These are phyloP conservation scores for Trichothecium roseum DNA, from an alignment of 2,329 filamentous ascomycete genomes.

Conservation along the genomic window DNA sequence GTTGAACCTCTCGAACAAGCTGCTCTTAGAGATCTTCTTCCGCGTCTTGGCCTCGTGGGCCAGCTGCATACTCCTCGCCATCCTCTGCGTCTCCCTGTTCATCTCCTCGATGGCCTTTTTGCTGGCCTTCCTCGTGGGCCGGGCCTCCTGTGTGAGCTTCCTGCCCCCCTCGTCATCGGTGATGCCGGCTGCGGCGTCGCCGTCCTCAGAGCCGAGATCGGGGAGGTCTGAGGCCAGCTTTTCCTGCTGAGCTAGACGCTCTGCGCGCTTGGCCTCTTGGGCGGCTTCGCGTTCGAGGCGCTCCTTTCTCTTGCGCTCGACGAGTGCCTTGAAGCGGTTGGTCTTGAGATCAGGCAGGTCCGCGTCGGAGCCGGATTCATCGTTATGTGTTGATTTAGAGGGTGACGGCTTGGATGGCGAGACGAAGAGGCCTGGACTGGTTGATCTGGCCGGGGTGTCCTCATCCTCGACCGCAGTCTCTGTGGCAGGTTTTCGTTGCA, in stretches of 20 bases:
- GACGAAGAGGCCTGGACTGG: constrained; percentile 43
- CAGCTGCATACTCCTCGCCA: constrained; percentile 83
- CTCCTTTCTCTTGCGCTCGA: constrained; percentile 64
- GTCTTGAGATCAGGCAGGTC: constrained; percentile 38
- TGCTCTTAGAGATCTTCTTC: constrained; percentile 79
- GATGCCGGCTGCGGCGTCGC: constrained; percentile 38
- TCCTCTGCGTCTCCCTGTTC: constrained; percentile 84
- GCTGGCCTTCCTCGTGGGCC: constrained; percentile 74
- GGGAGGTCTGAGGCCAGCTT: constrained; percentile 24
- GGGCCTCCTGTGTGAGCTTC: constrained; percentile 55
- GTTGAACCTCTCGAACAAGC: constrained; percentile 77
- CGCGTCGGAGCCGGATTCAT: constrained; percentile 32
- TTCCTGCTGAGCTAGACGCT: constrained; percentile 26
- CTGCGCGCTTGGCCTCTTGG: constrained; percentile 36
- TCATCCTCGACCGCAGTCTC: constrained; percentile 21
- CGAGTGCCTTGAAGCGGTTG: constrained; percentile 58
- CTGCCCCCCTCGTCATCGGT: constrained; percentile 53
- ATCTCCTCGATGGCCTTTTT: constrained; percentile 95
- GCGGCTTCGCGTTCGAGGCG: constrained; percentile 56
- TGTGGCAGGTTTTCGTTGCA: constrained; percentile 22
- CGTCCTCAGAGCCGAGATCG: constrained; percentile 21
- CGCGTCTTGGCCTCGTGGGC: constrained; percentile 82
- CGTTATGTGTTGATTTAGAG: constrained; percentile 17
- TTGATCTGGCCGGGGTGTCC: constrained; percentile 12
- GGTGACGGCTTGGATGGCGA: constrained; percentile 30